Evolutionary conservation across 1,284 basidiomycete genomes (phyloP).

Genomic region (Malassezia arunalokei): DNA sequence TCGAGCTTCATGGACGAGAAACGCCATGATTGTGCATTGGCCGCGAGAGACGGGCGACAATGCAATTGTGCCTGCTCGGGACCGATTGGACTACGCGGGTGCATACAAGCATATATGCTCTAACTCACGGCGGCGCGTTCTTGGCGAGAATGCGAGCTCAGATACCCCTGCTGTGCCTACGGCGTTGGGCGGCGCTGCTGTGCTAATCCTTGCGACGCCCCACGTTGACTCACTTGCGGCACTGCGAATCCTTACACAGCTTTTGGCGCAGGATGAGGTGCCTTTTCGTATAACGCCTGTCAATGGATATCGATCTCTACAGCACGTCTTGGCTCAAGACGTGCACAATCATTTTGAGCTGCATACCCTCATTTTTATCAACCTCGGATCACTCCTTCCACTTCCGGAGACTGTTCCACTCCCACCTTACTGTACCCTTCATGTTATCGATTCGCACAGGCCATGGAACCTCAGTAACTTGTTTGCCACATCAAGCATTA

Average conservation of each 20-base stretch:
- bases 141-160: slow-evolving; percentile 1
- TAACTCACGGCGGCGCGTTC: slow-evolving; percentile 15
- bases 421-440: slow-evolving; percentile 52
- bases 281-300: slow-evolving; percentile 84
- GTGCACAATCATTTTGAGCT: slow-evolving; percentile 53
- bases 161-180: slow-evolving; percentile 16
- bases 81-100: slow-evolving; percentile 24
- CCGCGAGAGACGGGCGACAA: slow-evolving; percentile 21
- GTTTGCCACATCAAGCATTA: slow-evolving; percentile 55
- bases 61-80: slow-evolving; percentile 2
- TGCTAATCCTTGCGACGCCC: slow-evolving; percentile 71
- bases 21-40: slow-evolving; percentile 19
- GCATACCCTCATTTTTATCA: slow-evolving; percentile 78
- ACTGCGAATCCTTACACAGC: slow-evolving; percentile 70
- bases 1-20: neutral
- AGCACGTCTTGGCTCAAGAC: slow-evolving; percentile 17
- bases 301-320: slow-evolving; percentile 55
- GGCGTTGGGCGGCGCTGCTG: slow-evolving; percentile 37
- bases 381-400: slow-evolving; percentile 80
- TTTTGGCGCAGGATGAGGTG: slow-evolving; percentile 86
- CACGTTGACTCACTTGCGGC: slow-evolving; percentile 84
- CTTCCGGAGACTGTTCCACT: slow-evolving; percentile 51
- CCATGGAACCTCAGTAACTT: slow-evolving; percentile 82
- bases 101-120: slow-evolving; percentile 32
- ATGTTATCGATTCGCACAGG: slow-evolving; percentile 86